These are phyloP conservation scores for Seiridium unicorne DNA, from an alignment of 2,329 filamentous ascomycete species.

Conservation along the genomic window DNA sequence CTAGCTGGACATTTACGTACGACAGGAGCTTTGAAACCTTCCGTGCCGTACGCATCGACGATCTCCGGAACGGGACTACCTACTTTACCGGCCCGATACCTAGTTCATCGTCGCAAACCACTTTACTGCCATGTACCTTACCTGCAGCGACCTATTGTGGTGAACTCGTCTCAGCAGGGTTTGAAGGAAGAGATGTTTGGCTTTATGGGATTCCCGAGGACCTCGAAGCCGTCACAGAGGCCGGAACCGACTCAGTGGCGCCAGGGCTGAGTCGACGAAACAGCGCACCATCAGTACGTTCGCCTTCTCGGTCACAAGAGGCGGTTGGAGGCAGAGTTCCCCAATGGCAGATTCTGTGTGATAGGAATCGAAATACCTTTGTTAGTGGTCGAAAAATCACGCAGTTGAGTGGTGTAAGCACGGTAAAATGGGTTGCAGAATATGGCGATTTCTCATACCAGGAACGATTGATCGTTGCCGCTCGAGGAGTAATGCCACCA, in stretches of 20 bases:
- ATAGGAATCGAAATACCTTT: slow-evolving; percentile 68
- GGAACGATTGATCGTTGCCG: slow-evolving; percentile 67
- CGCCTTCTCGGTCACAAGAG: slow-evolving; percentile 36
- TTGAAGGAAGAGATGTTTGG: slow-evolving; percentile 72
- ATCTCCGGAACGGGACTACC: slow-evolving; percentile 72
- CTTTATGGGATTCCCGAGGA: slow-evolving; percentile 76
- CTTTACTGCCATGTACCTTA: slow-evolving; percentile 65
- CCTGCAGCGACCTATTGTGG: slow-evolving; percentile 68
- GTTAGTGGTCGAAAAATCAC: slow-evolving; percentile 65
- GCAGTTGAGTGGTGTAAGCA: slow-evolving; percentile 64
- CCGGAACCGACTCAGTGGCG: slow-evolving; percentile 25
- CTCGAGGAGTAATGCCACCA: slow-evolving; percentile 63
- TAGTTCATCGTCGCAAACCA: slow-evolving; percentile 48
- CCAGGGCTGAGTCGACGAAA: slow-evolving; percentile 33
- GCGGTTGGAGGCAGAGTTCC: slow-evolving; percentile 43
- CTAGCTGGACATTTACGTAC: slow-evolving; percentile 75
- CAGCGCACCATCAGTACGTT: slow-evolving; percentile 40
- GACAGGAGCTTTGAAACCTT: slow-evolving; percentile 77
- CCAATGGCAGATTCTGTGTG: slow-evolving; percentile 68
- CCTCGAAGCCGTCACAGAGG: slow-evolving; percentile 59
- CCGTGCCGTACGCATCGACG: slow-evolving; percentile 72
- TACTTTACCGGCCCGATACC: slow-evolving; percentile 74
- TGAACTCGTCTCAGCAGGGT: slow-evolving; percentile 72
- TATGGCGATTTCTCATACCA: slow-evolving; percentile 45
- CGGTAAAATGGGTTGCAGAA: slow-evolving; percentile 69